Base-by-base conservation (phyloP, 441 rosid genomes). In the Aquilaria agallochum region DNA sequence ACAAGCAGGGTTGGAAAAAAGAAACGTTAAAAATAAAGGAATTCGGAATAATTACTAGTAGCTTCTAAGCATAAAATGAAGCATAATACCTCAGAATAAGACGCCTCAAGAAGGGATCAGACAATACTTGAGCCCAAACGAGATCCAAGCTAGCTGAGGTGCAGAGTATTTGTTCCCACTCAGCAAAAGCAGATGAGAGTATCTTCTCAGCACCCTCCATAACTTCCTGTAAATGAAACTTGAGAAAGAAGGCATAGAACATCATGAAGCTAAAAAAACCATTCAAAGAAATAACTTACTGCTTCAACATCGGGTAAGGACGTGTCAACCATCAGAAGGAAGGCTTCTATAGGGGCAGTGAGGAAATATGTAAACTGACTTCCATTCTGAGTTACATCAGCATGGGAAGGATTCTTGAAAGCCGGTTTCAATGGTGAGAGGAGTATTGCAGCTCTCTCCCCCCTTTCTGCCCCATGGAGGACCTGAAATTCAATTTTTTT, bases 341-440 rank as follows among this genome's bases (percentile, higher is more conserved):
- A 89, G 49, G 99, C 99, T 59, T 80, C 90, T 42, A 94, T 58
- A 69, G 97, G 96, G 66, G 96, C 80, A 42, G 97, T 78, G 56
- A 94, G 81, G 91, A 89, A 94, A 73, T 83, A 84, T 1, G 97
- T 89, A 71, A 94, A 94, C 76, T 91, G 99, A 61, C 96, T 87
- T 74, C 94, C 95, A 13, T 67, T 70, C 27, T 77, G 64, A 53
- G 67, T 50, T 68, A 59, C 50, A 68, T 80, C 82, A 71, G 74
- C 72, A 70, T 51, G 58, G 13, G 83, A 77, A 50, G 54, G 73
- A 52, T 70, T 78, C 75, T 76, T 80, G 63, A 79, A 86, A 33
- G 78, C 75, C 40, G 90, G 84, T 72, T 76, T 81, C 70, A 74
- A 70, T 56, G 96, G 97, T 44, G 98, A 95, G 72, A 95, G 96